Evolutionary conservation across 2,329 filamentous ascomycete genomes (phyloP).

Genomic region (Penicillium sp.): DNA sequence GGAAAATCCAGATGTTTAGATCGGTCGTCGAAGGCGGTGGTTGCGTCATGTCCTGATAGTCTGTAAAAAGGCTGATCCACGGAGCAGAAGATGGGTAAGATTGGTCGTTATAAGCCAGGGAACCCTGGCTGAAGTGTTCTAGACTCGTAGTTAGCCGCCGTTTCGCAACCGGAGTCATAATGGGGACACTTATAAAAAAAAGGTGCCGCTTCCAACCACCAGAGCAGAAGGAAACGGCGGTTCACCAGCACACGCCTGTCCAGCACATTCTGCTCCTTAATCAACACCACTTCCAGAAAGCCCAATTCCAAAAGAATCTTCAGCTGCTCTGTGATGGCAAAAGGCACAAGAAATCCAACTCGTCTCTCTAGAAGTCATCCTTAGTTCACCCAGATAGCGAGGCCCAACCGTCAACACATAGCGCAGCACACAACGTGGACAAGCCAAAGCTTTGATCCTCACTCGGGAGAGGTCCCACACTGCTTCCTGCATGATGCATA

Average conservation of each 20-base stretch:
- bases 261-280: constrained; percentile 14
- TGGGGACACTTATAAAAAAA: constrained; percentile 38
- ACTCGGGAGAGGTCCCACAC: constrained; percentile 79
- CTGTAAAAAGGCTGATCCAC: too few relatives aligned
- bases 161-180: neutral
- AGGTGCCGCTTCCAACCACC: constrained; percentile 23
- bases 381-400: constrained; percentile 7
- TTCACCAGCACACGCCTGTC: constrained; percentile 15
- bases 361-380: constrained; percentile 11
- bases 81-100: neutral
- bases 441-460: constrained; percentile 94
- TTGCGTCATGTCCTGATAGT: too few relatives aligned
- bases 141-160: constrained; percentile 30
- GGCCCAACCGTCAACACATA: constrained; percentile 6
- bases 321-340: constrained; percentile 8
- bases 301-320: constrained; percentile 7
- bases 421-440: constrained; percentile 51
- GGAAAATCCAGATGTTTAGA: too few relatives aligned
- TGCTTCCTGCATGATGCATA: constrained; percentile 26
- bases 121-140: neutral
- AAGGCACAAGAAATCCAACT: constrained; percentile 13
- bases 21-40: too few relatives aligned
- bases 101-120: neutral
- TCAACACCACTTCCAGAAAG: constrained; percentile 3
- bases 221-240: constrained; percentile 26